Evolutionary conservation across 495 filamentous ascomycete species (phyloP), one percentile per base, ranked within the genome.

Genomic region (Friedmanniomyces simplex): DNA sequence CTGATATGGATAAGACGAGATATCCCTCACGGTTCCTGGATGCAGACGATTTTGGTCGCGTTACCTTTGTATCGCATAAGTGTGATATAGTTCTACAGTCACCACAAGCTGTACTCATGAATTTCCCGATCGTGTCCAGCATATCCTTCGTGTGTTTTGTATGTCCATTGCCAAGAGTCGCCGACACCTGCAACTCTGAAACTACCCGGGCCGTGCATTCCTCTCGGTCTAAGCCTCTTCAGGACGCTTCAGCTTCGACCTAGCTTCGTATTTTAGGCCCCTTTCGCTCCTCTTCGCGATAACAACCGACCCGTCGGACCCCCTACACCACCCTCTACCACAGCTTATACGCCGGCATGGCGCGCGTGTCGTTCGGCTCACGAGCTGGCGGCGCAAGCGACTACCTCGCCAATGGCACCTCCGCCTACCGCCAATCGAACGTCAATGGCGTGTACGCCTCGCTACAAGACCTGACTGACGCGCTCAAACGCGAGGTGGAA

Each of bases 331-430:
- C 46, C 6, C 46, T 49, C 46, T 49, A 49, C 25, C 7, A 21
- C 25, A 24, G 18, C 46, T 49, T 4, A 26, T 6, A 6, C 24
- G 46, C 13, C 2, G 49, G 25, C 46, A 58, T 58, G 56, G 56
- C 56, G 25, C 56, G 56, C 41, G 50, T 58, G 1, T 58, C 56
- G 16, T 58, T 58, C 49, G 56, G 56, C n/a, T 58, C 56, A 34
- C 30, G 56, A 12, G 56, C 56, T 7, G 56, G 56, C 50, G 16
- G 18, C 47, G 26, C 47, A 4, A 52, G 39, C 39, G 56, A 58
- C 48, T 58, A 52, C 39, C 43, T 50, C 30, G 16, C 25, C 13
- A 42, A 52, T 30, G 49, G 48, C 50, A 30, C 24, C 11, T 36
- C 16, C 30, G 20, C 25, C 6, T 49, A n/a, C 21, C 57, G 43